Evolutionary conservation across 805 yeast species (phyloP).

Genomic region (Sugiyamaella chiloensis): DNA sequence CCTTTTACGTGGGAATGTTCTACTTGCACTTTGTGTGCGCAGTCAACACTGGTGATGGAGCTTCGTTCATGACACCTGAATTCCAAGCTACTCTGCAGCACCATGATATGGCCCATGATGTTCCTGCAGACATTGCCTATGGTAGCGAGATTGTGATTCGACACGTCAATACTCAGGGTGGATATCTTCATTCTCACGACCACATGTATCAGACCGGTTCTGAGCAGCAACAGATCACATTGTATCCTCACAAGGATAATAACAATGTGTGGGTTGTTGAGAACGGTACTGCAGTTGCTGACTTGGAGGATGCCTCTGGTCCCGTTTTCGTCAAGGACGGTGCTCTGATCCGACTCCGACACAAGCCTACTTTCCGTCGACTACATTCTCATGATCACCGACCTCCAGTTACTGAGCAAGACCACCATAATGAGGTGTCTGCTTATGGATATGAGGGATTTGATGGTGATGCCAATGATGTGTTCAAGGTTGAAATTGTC

Average conservation of each 20-base stretch:
- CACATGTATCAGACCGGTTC: constrained; percentile 62
- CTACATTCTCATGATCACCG: constrained; percentile 68
- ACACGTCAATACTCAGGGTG: constrained; percentile 66
- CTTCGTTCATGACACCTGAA: constrained; percentile 60
- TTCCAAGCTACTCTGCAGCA: constrained; percentile 55
- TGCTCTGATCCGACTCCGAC: constrained; percentile 63
- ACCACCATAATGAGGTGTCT: constrained; percentile 80
- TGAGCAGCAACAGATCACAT: constrained; percentile 73
- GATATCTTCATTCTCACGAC: constrained; percentile 77
- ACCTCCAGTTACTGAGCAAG: constrained; percentile 90
- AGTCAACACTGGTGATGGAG: constrained; percentile 53
- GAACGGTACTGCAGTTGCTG: constrained; percentile 30
- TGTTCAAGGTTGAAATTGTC: constrained; percentile 59
- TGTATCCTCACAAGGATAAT: constrained; percentile 58
- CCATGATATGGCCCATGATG: constrained; percentile 31
- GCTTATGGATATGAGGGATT: constrained; percentile 63
- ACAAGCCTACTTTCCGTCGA: constrained; percentile 61
- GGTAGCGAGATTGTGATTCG: constrained; percentile 73
- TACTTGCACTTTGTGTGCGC: constrained; percentile 51
- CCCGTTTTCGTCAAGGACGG: constrained; percentile 50
- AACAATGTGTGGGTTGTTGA: constrained; percentile 78
- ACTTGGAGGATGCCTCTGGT: constrained; percentile 25
- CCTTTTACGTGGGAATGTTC: constrained; percentile 56
- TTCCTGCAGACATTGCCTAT: constrained; percentile 64
- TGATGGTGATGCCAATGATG: constrained; percentile 64